Percentiles rank a stretch among this genome's conserved stretches.
phyloP scores from a whole-genome alignment of 139 green algal genomes.

The Spirogloea muscicola region DNA sequence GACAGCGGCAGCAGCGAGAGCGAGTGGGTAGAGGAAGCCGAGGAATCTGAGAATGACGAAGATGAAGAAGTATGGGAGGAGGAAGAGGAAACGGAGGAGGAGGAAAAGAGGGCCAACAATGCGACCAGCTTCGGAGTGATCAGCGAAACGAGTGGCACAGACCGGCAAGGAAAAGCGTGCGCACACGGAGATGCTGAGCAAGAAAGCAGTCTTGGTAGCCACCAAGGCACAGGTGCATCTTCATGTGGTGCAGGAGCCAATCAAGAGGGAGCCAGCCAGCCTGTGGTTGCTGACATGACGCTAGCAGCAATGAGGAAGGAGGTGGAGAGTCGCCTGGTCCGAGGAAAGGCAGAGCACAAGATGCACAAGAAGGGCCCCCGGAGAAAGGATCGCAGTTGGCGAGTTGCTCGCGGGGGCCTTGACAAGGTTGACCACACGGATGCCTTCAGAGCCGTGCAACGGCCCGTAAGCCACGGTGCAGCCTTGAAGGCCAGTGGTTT shows the following conservation, averaged over 20 bases:
- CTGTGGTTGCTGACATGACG: too few relatives aligned
- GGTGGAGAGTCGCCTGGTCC: too few relatives aligned
- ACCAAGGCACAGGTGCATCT: too few relatives aligned
- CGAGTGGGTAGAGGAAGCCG: background rate
- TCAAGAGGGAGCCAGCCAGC: too few relatives aligned
- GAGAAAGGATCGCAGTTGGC: slow-evolving; percentile 31
- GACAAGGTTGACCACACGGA: slow-evolving; percentile 27
- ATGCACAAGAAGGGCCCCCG: slow-evolving; percentile 39
- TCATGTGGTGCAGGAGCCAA: too few relatives aligned
- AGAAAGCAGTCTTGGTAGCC: too few relatives aligned
- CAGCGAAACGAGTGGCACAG: too few relatives aligned
- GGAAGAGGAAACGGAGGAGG: slow-evolving; percentile 13
- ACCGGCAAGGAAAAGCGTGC: too few relatives aligned
- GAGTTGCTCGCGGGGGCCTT: slow-evolving; percentile 10
- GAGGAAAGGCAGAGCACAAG: slow-evolving; percentile 36
- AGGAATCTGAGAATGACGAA: slow-evolving; percentile 21
- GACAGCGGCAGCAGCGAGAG: slow-evolving; percentile 7
- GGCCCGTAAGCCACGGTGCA: slow-evolving; percentile 31
- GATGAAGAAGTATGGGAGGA: background rate
- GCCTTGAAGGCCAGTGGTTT: slow-evolving; percentile 1
- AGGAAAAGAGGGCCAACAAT: background rate
- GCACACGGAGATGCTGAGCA: too few relatives aligned
- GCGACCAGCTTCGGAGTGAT: too few relatives aligned
- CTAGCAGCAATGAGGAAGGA: too few relatives aligned
- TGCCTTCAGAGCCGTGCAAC: slow-evolving; percentile 1